Base-by-base conservation (phyloP, 1,284 basidiomycete genomes). In the Exobasidium cylindrosporum region DNA sequence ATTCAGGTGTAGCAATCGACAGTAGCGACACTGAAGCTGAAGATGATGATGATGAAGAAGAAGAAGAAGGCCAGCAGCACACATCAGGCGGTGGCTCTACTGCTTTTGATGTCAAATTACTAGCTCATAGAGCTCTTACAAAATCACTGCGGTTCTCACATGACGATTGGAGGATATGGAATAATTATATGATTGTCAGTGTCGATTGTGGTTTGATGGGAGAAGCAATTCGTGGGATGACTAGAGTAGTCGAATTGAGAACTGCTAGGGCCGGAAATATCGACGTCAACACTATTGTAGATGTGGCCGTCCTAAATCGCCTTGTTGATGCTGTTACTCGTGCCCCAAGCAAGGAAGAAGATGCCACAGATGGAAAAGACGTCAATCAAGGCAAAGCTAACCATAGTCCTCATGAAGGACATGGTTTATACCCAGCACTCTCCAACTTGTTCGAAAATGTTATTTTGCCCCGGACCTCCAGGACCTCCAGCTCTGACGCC, bases 101-200 rank as follows among this genome's bases (percentile, higher is more conserved):
- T 6, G 17, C 17, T 31, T 84, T 82, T 68, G 81, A 82, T 50
- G 83, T 93, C 82, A 95, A 92, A 80, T 83, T 88, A 52, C 86
- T 93, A 45, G 96, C 96, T 0, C 96, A 92, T 85, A 88, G 89
- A n/a, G 95, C 96, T 11, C 87, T 99, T 45, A 88, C 89, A 70
- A 89, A 92, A 68, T 92, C 94, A 3, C 85, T 98, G 62, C 24
- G 88, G 69, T 87, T 86, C 77, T 85, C 86, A 57, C 90, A 91
- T 80, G 88, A 92, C 57, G 94, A 94, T 75, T 98, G 95, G 95
- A 86, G 91, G 17, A 94, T 99, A 87, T 99, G 96, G 96, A 85
- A 86, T 69, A 99, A 99, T 83, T 97, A 94, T 83, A 95, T 94
- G 89, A 84, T 97, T 69, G 89, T 98, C 40, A 86, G 91, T 5